Evolutionary conservation across 2,329 filamentous ascomycete genomes (phyloP).

Genomic region (Hypoxylon sp.): DNA sequence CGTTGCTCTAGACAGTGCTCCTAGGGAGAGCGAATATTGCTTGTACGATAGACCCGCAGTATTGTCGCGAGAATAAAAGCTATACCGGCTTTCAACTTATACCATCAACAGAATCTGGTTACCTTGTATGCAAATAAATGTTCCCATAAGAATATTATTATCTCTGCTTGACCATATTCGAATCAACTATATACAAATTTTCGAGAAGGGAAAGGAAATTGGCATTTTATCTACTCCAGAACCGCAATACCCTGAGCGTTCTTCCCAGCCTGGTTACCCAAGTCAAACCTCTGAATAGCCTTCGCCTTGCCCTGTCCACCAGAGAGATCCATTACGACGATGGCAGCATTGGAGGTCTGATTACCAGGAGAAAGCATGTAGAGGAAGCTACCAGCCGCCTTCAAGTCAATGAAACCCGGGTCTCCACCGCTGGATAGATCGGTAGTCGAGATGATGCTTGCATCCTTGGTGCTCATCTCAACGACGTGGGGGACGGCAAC

Average conservation of each 20-base stretch:
- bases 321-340: constrained; percentile 58
- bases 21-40: no score
- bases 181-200: constrained; percentile 9
- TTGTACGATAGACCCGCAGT: no score
- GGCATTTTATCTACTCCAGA: constrained; percentile 18
- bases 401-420: constrained; percentile 70
- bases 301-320: constrained; percentile 45
- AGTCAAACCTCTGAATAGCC: constrained; percentile 55
- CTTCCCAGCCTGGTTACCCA: constrained; percentile 50
- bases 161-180: no score
- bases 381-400: constrained; percentile 66
- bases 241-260: constrained; percentile 55
- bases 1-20: no score
- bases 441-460: constrained; percentile 61
- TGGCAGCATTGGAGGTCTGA: constrained; percentile 57
- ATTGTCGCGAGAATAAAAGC: no score
- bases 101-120: no score
- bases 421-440: constrained; percentile 64
- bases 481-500: constrained; percentile 67
- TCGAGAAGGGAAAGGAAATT: not conserved
- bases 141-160: no score
- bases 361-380: constrained; percentile 72
- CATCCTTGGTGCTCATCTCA: constrained; percentile 68
- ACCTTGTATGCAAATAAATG: no score
- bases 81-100: no score